Evolutionary conservation across 2,329 filamentous ascomycete genomes (phyloP).

Genomic region (Teratosphaeria viscida): DNA sequence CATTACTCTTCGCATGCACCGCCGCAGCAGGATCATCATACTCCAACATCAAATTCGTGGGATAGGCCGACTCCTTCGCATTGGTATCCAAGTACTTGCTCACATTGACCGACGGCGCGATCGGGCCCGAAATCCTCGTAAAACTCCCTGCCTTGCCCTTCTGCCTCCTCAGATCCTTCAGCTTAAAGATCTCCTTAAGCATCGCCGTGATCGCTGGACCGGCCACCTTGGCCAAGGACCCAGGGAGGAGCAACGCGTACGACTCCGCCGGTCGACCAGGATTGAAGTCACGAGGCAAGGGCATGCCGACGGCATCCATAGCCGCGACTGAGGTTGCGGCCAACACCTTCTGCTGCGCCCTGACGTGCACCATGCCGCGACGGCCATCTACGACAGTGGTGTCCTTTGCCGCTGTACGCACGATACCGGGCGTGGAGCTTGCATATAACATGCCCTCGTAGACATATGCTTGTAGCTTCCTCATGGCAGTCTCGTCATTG

Average conservation of each 20-base stretch:
- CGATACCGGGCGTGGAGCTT: constrained; percentile 42
- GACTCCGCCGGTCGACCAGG: constrained; percentile 32
- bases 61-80: constrained; percentile 37
- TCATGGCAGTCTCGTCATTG: constrained; percentile 21
- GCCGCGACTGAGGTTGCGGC: constrained; percentile 35
- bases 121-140: constrained; percentile 32
- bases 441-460: constrained; percentile 47
- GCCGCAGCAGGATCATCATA: constrained; percentile 26
- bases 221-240: constrained; percentile 30
- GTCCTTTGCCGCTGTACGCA: constrained; percentile 39
- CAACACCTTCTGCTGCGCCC: constrained; percentile 34
- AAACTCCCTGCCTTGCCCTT: constrained; percentile 31
- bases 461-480: constrained; percentile 43
- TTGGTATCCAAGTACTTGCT: constrained; percentile 40
- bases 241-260: constrained; percentile 31
- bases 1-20: not conserved
- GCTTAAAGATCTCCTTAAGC: constrained; percentile 35
- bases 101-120: constrained; percentile 38
- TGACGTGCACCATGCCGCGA: constrained; percentile 38
- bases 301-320: constrained; percentile 32
- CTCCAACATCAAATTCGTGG: constrained; percentile 33
- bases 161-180: constrained; percentile 34
- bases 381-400: constrained; percentile 35
- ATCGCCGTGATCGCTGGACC: constrained; percentile 32
- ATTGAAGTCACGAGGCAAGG: constrained; percentile 32